Base-by-base conservation (phyloP, 2,329 filamentous ascomycete genomes). In the Trichophyton equinum region DNA sequence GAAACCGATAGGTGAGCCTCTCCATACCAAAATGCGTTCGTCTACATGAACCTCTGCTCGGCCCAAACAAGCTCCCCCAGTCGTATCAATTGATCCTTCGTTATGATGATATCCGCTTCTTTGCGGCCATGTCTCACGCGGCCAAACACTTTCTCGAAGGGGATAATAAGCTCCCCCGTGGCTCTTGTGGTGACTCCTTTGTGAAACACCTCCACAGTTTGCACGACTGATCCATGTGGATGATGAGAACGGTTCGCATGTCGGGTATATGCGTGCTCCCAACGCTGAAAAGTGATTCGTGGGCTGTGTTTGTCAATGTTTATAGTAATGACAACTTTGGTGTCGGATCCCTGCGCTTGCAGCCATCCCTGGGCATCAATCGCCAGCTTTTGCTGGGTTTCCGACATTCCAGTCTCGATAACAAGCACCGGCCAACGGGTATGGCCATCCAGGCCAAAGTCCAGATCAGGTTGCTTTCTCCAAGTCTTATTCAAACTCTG, bases 351-450 rank as follows among this genome's bases (percentile, higher is more conserved):
- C 22, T 57, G 15, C 30, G 33, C 38, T 15, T 61, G 49, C 13
- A 60, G 47, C 59, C 59, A 60, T 9, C 30, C 59, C 25, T 60
- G 49, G 20, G 49, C 49, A 4, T 55, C 49, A 11, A 15, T 33
- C 30, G 49, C 49, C 25, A 55, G n/a, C 11, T 55, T 55, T n/a
- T 55, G 8, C 33, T n/a, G 13, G n/a, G 15, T n/a, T 38, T 56
- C 51, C 25, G 27, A 56, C 27, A 56, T 13, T 13, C 51, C 51
- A 15, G 33, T 38, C 27, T 36, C 51, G 9, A 56, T 9, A 8
- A 56, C 25, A 3, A 56, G 33, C 15, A 18, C 33, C 1, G 51
- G 51, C 20, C 46, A 51, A 9, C 4, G 22, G 22, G 13, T 27
- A 51, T 30, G 20, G 13, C 5, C 46, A 4, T 3, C 22, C 13